These are phyloP conservation scores for Zoysia matrella DNA, from an alignment of 202 grass and related monocot species.

Conservation along the genomic window DNA sequence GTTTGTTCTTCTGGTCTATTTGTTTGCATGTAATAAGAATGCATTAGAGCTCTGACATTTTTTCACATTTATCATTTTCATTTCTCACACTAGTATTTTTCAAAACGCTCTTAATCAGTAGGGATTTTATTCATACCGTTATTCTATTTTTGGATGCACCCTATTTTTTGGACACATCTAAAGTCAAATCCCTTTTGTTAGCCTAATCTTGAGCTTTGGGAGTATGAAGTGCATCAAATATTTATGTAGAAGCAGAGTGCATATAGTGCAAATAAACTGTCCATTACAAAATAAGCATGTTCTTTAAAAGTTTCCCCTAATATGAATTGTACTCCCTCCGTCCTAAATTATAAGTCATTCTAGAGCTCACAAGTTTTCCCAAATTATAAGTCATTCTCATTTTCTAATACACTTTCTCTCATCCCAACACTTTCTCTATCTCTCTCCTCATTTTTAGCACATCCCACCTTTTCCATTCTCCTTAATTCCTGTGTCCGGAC, in stretches of 20 bases:
- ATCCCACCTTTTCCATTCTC: too few relatives aligned
- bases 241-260: slow-evolving; percentile 2
- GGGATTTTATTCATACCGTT: slow-evolving; percentile 9
- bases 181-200: slow-evolving; percentile 17
- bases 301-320: slow-evolving; percentile 6
- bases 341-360: too few relatives aligned
- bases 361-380: too few relatives aligned
- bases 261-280: neutral
- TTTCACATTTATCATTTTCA: slow-evolving; percentile 6
- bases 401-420: too few relatives aligned
- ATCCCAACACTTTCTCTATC: too few relatives aligned
- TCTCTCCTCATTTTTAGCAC: too few relatives aligned
- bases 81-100: neutral
- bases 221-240: neutral
- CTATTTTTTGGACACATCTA: neutral
- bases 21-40: neutral
- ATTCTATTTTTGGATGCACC: neutral
- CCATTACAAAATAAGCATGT: slow-evolving; percentile 18
- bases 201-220: neutral
- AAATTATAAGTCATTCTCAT: too few relatives aligned
- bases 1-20: neutral
- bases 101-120: neutral
- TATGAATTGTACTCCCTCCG: neutral
- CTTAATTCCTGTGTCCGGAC: too few relatives aligned
- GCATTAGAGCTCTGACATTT: neutral